These are phyloP conservation scores for Tetrapisispora iriomotensis DNA, from an alignment of 805 yeast species.

Conservation along the genomic window DNA sequence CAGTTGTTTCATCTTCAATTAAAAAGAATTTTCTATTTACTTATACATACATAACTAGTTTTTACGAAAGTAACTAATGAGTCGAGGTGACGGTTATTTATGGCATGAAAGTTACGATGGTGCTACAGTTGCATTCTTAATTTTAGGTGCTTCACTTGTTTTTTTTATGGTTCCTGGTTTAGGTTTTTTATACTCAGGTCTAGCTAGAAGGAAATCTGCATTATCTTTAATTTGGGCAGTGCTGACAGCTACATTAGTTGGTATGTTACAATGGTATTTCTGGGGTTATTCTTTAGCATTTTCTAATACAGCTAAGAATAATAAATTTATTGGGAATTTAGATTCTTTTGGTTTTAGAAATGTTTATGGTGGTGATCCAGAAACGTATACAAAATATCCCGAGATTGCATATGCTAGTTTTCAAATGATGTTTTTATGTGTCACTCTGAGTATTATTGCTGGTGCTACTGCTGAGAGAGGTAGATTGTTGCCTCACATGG, in stretches of 20 bases:
- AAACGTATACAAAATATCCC: constrained; percentile 46
- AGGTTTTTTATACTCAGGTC: constrained; percentile 84
- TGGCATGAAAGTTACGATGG: constrained; percentile 35
- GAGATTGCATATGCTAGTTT: constrained; percentile 77
- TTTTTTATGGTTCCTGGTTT: constrained; percentile 92
- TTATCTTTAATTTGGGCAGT: constrained; percentile 74
- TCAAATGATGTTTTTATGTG: constrained; percentile 85
- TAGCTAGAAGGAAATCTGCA: constrained; percentile 85
- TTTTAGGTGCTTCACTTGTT: constrained; percentile 60
- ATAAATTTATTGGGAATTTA: constrained; percentile 81
- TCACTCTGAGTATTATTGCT: constrained; percentile 83
- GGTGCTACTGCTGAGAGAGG: constrained; percentile 95
- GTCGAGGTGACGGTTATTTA: constrained; percentile 11
- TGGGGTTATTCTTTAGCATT: constrained; percentile 97
- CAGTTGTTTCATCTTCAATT: no score
- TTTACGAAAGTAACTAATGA: no score
- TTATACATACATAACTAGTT: not conserved
- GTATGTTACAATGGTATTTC: constrained; percentile 87
- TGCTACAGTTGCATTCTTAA: constrained; percentile 41
- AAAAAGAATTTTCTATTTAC: no score
- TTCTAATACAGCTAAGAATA: constrained; percentile 56
- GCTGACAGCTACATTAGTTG: constrained; percentile 63
- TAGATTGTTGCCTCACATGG: constrained; percentile 70
- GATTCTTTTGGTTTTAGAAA: constrained; percentile 73
- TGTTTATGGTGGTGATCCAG: constrained; percentile 37